Base-by-base conservation (phyloP, 192 early-diverging fungal genomes). In the Spinellus fusiger region DNA sequence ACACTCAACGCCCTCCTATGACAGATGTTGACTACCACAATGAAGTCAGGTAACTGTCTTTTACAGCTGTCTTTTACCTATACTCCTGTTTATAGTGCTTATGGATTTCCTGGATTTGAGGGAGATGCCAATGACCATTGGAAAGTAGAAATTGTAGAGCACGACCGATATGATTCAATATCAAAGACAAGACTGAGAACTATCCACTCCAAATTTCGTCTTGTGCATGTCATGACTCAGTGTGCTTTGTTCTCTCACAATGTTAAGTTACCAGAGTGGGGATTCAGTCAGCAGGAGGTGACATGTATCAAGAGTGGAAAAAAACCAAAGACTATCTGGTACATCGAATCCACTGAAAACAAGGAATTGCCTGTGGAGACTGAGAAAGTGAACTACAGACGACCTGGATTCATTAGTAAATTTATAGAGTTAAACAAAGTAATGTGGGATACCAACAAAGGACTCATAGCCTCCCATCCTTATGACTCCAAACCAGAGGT, bases 121-220 rank as follows among this genome's bases (percentile, higher is more conserved):
- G 95, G 95, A 38, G 95, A 98, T 66, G 78, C 86, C 32, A 98
- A 98, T 65, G 95, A 98, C 73, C 80, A 87, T 69, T 98, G 92
- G 92, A 83, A 85, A 23, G 81, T 98, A 1, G 84, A 94, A 68
- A 88, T 94, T 56, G 59, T 87, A 18, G 80, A 86, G 8, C 62
- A 81, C 62, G 83, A 90, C 35, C 62, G 73, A 22, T 57, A 56
- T 6, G 81, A 84, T 44, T 63, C 79, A 2, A 69, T 73, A 40
- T 71, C 86, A 18, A 72, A 76, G 48, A 69, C 75, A n/a, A 61
- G 67, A 25, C 69, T 93, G 53, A 81, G 85, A 63, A 85, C 88
- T 20, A 77, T 93, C 52, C 67, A 82, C 61, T 80, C 80, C 18
- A 85, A 84, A 66, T 88, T 98, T 71, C 83, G 85, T 20, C 60